phyloP scores from a whole-genome alignment of 2,329 filamentous ascomycete species.

The Penicillium brevicompactum region DNA sequence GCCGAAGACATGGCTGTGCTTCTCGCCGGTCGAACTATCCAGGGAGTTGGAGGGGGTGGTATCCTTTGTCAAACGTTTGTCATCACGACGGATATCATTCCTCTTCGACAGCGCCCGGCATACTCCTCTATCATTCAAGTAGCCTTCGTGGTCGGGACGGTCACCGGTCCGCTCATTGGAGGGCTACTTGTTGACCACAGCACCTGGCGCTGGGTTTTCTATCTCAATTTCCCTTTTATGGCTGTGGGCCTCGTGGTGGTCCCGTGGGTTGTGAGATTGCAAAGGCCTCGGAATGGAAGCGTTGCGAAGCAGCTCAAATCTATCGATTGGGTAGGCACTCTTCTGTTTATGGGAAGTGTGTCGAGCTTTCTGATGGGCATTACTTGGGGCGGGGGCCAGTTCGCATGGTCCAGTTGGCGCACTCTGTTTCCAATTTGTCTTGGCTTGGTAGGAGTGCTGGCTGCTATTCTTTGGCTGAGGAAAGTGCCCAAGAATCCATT shows the following conservation, averaged over 20 bases:
- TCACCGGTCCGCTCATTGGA: slow-evolving; percentile 9
- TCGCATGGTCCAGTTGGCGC: slow-evolving; percentile 37
- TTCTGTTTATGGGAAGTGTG: slow-evolving; percentile 40
- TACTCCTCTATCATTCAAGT: background rate
- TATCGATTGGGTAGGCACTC: slow-evolving; percentile 43
- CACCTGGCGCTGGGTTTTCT: slow-evolving; percentile 12
- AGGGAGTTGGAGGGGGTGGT: background rate
- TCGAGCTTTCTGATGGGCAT: slow-evolving; percentile 42
- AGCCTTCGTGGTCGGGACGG: background rate
- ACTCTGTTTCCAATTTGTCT: slow-evolving; percentile 40
- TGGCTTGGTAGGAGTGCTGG: slow-evolving; percentile 31
- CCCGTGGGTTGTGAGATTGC: slow-evolving; percentile 1
- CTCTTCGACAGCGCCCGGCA: background rate
- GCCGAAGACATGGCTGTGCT: background rate
- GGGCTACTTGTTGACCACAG: slow-evolving; percentile 6
- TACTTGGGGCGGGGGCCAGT: slow-evolving; percentile 43
- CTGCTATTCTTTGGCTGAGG: slow-evolving; percentile 30
- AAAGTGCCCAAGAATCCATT: slow-evolving; percentile 20
- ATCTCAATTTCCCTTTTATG: slow-evolving; percentile 9
- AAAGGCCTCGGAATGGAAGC: background rate
- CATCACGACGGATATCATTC: background rate
- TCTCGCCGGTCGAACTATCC: background rate
- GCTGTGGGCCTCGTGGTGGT: background rate
- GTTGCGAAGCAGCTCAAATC: slow-evolving; percentile 10
- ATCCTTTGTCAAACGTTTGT: background rate